These are phyloP conservation scores for Plenodomus lindquistii DNA, from an alignment of 2,329 filamentous ascomycete genomes.

Conservation along the genomic window DNA sequence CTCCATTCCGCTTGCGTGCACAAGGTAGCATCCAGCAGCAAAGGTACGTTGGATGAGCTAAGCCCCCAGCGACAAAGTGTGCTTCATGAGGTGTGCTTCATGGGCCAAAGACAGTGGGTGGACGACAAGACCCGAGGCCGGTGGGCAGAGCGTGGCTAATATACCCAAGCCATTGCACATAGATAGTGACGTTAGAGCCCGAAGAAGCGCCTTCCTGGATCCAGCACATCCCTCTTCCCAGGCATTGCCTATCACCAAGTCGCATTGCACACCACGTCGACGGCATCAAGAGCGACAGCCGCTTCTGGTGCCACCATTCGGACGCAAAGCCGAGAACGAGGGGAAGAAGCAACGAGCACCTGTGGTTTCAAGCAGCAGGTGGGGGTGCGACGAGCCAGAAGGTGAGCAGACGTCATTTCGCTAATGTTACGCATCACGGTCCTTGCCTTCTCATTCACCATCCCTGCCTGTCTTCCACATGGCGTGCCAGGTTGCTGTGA, in stretches of 20 bases:
- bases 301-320: slow-evolving; percentile 7
- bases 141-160: slow-evolving; percentile 38
- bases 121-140: not conserved
- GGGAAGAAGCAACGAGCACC: not conserved
- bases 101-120: slow-evolving; percentile 2
- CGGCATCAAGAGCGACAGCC: slow-evolving; percentile 1
- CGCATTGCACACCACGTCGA: not conserved
- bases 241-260: slow-evolving; percentile 8
- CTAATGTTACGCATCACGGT: slow-evolving; percentile 26
- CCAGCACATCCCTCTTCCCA: not conserved
- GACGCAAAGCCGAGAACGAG: not conserved
- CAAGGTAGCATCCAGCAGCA: slow-evolving; percentile 3
- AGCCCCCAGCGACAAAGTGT: slow-evolving; percentile 6
- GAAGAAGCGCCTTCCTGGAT: slow-evolving; percentile 14
- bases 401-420: slow-evolving; percentile 39
- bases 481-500: slow-evolving; percentile 28
- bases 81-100: slow-evolving; percentile 1
- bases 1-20: slow-evolving; percentile 10
- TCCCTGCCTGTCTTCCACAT: slow-evolving; percentile 43
- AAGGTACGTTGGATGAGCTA: slow-evolving; percentile 7
- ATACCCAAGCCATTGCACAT: slow-evolving; percentile 29
- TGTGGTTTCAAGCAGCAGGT: not conserved
- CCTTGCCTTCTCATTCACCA: slow-evolving; percentile 12
- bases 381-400: slow-evolving; percentile 28
- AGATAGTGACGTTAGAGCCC: slow-evolving; percentile 20